Conservation (phyloP, 2,329 filamentous ascomycete species). For the Westerdykella ornata region DNA sequence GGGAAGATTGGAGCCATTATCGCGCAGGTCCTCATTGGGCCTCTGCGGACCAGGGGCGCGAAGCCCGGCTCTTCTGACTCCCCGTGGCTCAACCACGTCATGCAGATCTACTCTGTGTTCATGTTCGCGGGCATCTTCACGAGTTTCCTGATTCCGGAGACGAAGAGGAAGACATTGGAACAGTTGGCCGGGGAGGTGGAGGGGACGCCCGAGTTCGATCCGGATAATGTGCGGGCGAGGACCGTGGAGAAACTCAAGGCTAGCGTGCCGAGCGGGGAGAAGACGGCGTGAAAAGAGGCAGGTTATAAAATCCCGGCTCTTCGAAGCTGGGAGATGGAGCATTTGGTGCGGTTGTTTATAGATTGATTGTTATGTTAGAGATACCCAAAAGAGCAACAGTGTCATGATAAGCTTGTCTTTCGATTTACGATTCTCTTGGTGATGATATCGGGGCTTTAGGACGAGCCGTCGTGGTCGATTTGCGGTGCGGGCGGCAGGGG, state of each 20-base stretch:
- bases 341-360: too few species aligned
- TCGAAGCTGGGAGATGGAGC: too few species aligned
- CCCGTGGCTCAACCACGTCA: conserved; percentile 65
- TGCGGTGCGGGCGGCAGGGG: too few species aligned
- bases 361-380: too few species aligned
- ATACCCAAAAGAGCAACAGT: too few species aligned
- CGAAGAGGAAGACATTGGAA: conserved; percentile 66
- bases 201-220: conserved; percentile 47
- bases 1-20: conserved; percentile 47
- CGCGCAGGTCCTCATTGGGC: conserved; percentile 46
- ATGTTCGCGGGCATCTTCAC: conserved; percentile 67
- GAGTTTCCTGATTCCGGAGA: conserved; percentile 69
- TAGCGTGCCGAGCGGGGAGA: neutral
- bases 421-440: too few species aligned
- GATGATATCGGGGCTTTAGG: too few species aligned
- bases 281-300: conserved; percentile 18
- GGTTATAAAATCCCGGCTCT: too few species aligned
- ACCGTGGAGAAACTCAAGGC: neutral
- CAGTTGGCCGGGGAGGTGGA: conserved; percentile 61
- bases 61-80: conserved; percentile 46
- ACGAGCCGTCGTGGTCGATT: too few species aligned
- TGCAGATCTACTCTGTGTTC: conserved; percentile 73
- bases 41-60: conserved; percentile 50
- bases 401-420: too few species aligned
- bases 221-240: conserved; percentile 2